Evolutionary conservation across 257 asterid species (phyloP).

Genomic region (Nicotiana tabacum): DNA sequence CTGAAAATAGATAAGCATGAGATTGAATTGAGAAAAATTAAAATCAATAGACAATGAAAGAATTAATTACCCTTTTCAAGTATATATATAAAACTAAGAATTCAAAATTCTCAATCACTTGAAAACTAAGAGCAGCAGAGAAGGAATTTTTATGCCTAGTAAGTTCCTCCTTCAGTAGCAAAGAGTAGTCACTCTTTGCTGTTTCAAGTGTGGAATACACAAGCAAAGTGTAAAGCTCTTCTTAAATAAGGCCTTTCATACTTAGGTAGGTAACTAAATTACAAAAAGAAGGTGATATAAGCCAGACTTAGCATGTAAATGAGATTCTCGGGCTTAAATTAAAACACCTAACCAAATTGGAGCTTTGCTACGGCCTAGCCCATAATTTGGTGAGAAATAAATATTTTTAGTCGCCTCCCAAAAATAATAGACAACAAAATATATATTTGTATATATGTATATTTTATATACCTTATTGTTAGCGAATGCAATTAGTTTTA

Average conservation of each 20-base stretch:
- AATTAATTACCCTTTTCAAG: constrained; percentile 3
- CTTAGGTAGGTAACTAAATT: background rate
- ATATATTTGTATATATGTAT: too few species aligned
- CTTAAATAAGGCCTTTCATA: background rate
- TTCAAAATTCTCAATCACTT: background rate
- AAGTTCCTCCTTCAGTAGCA: background rate
- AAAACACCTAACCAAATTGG: background rate
- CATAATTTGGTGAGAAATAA: background rate
- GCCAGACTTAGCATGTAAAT: background rate
- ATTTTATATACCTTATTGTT: too few species aligned
- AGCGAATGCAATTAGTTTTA: too few species aligned
- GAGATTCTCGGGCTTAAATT: background rate
- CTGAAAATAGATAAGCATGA: background rate
- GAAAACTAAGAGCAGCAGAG: background rate
- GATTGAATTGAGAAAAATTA: background rate
- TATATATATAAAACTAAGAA: background rate
- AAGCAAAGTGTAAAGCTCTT: background rate
- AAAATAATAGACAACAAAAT: too few species aligned
- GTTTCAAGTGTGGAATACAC: too few species aligned
- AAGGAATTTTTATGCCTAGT: background rate
- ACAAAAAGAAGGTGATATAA: constrained; percentile 8
- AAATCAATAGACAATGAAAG: background rate
- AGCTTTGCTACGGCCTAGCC: background rate
- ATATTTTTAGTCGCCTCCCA: too few species aligned
- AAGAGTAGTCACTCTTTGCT: background rate